Base-by-base conservation (phyloP, 2,329 filamentous ascomycete species). In the Fusarium chlamydosporum region DNA sequence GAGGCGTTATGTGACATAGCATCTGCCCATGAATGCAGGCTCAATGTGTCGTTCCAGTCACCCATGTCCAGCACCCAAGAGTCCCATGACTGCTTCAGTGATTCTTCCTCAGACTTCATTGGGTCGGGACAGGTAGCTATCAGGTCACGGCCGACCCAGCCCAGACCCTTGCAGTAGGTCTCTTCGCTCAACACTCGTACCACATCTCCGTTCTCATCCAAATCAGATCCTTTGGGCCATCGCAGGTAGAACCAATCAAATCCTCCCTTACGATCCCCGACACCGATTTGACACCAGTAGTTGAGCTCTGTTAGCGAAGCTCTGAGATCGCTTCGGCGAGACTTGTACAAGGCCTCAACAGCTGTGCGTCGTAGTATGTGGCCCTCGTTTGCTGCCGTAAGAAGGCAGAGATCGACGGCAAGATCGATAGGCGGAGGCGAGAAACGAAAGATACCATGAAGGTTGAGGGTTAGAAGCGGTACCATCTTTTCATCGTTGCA, bases 281-380 rank as follows among this genome's bases (percentile, higher is more conserved):
- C 89, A 0, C 91, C 93, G 79, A 98, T 94, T 77, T 99, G 96
- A 77, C 96, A 99, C 95, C 95, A 99, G 76, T 96, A 96, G 76
- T 97, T 91, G 29, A 99, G 85, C 65, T 98, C 94, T 57, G 86
- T 89, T 48, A 99, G 88, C 3, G 91, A 90, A 23, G 91, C 93
- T 56, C 96, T 89, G 13, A 99, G 81, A 76, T 99, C 96, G 29
- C 85, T 80, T 3, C 85, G 78, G 54, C 92, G 91, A 15, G 88
- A 88, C 54, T 85, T 83, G 74, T 94, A 97, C 4, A 99, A 84
- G 8, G 86, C 82, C 52, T 85, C 83, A 1, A 97, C 85, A 0
- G 92, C 88, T 27, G 86, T 77, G 40, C 93, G 86, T 38, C 85
- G 80, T 13, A 99, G 81, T 2, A 92, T 81, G 78, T 99, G 96